Evolutionary conservation across 2,329 filamentous ascomycete genomes (phyloP).

Genomic region (Fusarium albidum): DNA sequence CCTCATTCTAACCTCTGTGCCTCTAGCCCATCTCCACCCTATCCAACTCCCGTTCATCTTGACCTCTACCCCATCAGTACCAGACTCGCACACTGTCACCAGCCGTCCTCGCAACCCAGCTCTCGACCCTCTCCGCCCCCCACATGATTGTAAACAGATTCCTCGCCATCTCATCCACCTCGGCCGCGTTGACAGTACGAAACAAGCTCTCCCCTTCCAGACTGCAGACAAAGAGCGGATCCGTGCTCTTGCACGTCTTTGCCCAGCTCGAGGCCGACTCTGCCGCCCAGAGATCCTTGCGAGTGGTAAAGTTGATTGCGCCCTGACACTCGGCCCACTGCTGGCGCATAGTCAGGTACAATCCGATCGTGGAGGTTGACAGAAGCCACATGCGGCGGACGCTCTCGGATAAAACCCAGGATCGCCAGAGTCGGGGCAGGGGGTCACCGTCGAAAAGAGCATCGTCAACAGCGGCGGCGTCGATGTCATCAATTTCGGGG

Average conservation of each 20-base stretch:
- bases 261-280: neutral
- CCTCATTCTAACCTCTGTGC: too few species aligned
- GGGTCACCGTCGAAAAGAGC: slow-evolving; percentile 13
- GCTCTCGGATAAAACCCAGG: slow-evolving; percentile 16
- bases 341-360: slow-evolving; percentile 8
- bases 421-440: slow-evolving; percentile 10
- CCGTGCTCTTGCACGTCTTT: neutral
- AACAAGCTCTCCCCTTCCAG: slow-evolving; percentile 6
- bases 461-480: neutral
- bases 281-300: neutral
- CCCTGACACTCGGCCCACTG: slow-evolving; percentile 7
- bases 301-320: slow-evolving; percentile 5
- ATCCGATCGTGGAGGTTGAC: slow-evolving; percentile 8
- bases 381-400: slow-evolving; percentile 15
- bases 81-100: neutral
- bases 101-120: slow-evolving; percentile 8
- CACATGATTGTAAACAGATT: slow-evolving; percentile 11
- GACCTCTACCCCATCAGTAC: too few species aligned
- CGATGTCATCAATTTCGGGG: neutral
- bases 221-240: slow-evolving; percentile 8
- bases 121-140: slow-evolving; percentile 13
- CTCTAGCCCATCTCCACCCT: too few species aligned
- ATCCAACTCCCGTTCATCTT: too few species aligned
- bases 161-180: slow-evolving; percentile 11
- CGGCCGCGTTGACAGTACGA: neutral